Conservation (phyloP, 2,329 filamentous ascomycete species). For the Phyllosticta citrichinensis region DNA sequence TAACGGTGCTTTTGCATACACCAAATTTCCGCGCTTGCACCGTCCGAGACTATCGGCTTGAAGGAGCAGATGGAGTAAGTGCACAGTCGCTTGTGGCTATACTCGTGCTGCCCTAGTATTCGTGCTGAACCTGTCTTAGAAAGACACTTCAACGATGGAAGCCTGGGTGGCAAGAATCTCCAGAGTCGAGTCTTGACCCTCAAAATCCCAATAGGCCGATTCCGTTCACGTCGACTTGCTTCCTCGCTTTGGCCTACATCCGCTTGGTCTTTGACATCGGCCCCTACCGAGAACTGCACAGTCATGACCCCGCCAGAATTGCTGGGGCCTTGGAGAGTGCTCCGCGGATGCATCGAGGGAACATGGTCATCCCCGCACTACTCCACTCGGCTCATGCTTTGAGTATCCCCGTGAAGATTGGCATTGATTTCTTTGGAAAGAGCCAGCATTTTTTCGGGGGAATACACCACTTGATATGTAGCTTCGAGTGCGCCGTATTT, state of each 20-base stretch:
- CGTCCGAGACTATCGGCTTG: slow-evolving; percentile 15
- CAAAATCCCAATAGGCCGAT: slow-evolving; percentile 28
- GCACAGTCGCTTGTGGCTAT: background rate
- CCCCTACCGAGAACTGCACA: slow-evolving; percentile 34
- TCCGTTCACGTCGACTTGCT: slow-evolving; percentile 35
- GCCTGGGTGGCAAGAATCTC: slow-evolving; percentile 24
- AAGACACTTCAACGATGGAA: slow-evolving; percentile 26
- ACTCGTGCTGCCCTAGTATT: background rate
- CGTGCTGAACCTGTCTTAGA: slow-evolving; percentile 1
- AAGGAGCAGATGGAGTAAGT: slow-evolving; percentile 17
- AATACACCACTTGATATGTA: slow-evolving; percentile 45
- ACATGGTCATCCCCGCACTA: slow-evolving; percentile 40
- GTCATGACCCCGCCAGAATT: slow-evolving; percentile 33
- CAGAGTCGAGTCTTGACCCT: slow-evolving; percentile 26
- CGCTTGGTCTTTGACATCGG: slow-evolving; percentile 39
- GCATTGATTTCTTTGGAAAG: slow-evolving; percentile 44
- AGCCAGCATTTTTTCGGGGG: slow-evolving; percentile 50
- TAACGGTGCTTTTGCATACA: slow-evolving; percentile 22
- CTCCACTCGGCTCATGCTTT: slow-evolving; percentile 46
- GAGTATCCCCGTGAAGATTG: slow-evolving; percentile 46
- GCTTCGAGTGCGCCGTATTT: slow-evolving; percentile 45
- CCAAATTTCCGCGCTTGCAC: slow-evolving; percentile 18
- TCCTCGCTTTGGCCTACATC: slow-evolving; percentile 38
- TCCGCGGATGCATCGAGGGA: slow-evolving; percentile 37
- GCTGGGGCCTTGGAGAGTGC: slow-evolving; percentile 29